These are phyloP conservation scores for Striga asiatica DNA, from an alignment of 257 asterid species.

Conservation along the genomic window DNA sequence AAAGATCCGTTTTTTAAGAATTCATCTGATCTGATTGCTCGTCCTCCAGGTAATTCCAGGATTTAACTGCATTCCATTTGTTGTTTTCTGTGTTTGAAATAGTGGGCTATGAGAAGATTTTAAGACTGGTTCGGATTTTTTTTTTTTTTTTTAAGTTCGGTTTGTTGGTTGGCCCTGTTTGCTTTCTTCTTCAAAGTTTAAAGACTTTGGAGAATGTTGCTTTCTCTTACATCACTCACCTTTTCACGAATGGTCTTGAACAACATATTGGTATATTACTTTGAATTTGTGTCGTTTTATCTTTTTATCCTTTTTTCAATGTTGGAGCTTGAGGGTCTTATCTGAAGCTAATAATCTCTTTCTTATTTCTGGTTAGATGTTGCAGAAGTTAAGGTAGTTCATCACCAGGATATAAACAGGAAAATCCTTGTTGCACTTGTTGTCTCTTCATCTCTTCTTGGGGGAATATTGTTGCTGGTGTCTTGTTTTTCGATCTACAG, in stretches of 20 bases:
- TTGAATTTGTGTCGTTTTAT: too few relatives aligned
- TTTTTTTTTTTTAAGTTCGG: too few relatives aligned
- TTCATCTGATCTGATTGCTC: conserved; percentile 42
- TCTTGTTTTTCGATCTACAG: conserved; percentile 54
- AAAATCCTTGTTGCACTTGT: conserved; percentile 67
- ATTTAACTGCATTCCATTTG: background rate
- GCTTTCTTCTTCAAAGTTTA: background rate
- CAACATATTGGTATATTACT: too few relatives aligned
- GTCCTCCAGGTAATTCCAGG: conserved; percentile 55
- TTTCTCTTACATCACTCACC: conserved; percentile 10
- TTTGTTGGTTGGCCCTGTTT: too few relatives aligned
- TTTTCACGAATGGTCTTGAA: conserved; percentile 18
- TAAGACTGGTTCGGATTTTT: background rate
- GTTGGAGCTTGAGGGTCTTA: background rate
- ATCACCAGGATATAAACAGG: conserved; percentile 76
- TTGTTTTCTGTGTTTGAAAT: conserved; percentile 1
- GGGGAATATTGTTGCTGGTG: conserved; percentile 39
- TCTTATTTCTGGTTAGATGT: conserved; percentile 27
- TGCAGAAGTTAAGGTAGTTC: conserved; percentile 43
- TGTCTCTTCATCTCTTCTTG: conserved; percentile 65
- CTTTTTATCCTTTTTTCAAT: background rate
- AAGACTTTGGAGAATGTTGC: background rate
- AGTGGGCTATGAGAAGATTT: conserved; percentile 15
- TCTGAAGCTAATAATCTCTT: conserved; percentile 3
- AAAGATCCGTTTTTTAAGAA: conserved; percentile 60